A percentile compares a stretch with the other conserved stretches of the same genome.
Conservation (phyloP, 345 rosid genomes). For the Citrus sp. region DNA sequence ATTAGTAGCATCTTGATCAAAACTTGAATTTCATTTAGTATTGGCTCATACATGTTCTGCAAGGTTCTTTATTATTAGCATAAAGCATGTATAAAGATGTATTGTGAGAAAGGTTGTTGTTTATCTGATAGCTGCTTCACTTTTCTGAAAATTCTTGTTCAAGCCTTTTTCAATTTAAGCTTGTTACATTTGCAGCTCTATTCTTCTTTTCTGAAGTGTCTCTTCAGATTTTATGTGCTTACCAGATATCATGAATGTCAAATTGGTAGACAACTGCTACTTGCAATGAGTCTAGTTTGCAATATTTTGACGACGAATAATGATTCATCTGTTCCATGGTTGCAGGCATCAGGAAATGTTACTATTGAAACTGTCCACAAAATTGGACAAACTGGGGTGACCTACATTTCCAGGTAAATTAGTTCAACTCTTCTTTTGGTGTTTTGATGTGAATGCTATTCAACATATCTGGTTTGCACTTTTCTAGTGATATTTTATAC, state of each 20-base stretch:
- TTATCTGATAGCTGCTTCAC: neutral
- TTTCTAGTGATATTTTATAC: neutral
- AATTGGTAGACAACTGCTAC: neutral
- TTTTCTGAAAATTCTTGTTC: neutral
- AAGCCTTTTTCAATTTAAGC: neutral
- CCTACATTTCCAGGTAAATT: constrained; percentile 82
- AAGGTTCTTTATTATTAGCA: neutral
- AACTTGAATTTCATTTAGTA: neutral
- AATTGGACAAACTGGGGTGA: constrained; percentile 93
- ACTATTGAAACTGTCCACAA: constrained; percentile 85
- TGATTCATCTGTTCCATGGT: constrained; percentile 16
- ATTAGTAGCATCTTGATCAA: neutral
- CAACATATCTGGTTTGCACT: neutral
- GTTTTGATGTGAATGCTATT: neutral
- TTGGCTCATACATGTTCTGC: neutral
- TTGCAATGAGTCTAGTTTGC: neutral
- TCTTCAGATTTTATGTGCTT: neutral
- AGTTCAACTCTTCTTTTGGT: neutral
- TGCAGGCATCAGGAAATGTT: constrained; percentile 92
- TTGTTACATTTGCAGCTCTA: neutral
- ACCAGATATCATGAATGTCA: neutral
- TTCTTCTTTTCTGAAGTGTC: neutral
- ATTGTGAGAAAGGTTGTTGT: neutral
- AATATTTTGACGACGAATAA: constrained; percentile 1
- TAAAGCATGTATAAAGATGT: neutral